Base-by-base conservation (phyloP, 2,329 filamentous ascomycete genomes). In the Penicillium frequentans region DNA sequence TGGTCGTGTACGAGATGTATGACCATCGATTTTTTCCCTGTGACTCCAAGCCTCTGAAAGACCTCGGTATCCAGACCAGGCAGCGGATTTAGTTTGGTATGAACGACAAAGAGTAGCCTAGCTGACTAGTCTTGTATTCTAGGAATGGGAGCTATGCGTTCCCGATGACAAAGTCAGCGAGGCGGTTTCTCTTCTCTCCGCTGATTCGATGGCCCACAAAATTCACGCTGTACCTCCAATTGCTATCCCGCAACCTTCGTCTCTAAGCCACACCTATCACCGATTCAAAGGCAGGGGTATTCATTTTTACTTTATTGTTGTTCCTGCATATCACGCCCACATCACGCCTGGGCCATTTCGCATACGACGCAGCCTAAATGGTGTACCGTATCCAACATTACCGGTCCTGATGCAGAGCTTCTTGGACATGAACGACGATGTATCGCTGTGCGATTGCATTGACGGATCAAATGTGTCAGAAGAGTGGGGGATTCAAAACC, bases 81-180 rank as follows among this genome's bases (percentile, higher is more conserved):
- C 13, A 7, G 11, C 31, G 31, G 14, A 31, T 29, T 44, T 43
- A 19, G 24, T 19, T 31, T 39, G 46, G n/a, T 16, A 19, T 31
- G 26, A 29, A 48, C 10, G 10, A 21, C 13, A 46, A 48, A 23
- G 19, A 48, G 31, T 42, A 56, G 56, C 53, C 47, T 33, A 60
- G 56, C 49, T 54, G 49, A 59, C 54, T 44, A 49, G 51, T 26
- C 27, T 51, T 33, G 33, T 27, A 33, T 47, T 26, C 39, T 54
- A 70, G 65, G 65, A 67, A 60, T 70, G 66, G 66, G 64, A 68
- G 52, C 65, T 70, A 24, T 68, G 66, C 21, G 57, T 68, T 37
- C 65, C 65, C 58, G 65, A 60, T 53, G 57, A 63, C 33, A 63
- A 61, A 44, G 59, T 70, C 42, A 46, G 52, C 37, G 64, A 68